Conservation (phyloP, 2,329 filamentous ascomycete genomes). For the Chaetomium sp. region DNA sequence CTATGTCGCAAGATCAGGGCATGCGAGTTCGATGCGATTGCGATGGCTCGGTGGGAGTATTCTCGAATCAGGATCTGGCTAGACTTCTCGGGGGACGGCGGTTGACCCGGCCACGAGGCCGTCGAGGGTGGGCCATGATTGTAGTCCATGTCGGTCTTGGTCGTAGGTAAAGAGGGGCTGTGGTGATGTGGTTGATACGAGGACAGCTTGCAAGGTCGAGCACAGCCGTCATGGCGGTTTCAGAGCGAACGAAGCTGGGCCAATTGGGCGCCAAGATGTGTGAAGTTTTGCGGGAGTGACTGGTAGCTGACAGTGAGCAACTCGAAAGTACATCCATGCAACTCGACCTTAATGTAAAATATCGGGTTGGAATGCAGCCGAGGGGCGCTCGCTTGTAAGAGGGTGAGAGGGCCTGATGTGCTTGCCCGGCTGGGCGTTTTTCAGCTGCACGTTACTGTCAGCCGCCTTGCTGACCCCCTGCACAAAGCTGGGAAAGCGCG, state of each 20-base stretch:
- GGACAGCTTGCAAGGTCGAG: conserved; percentile 6
- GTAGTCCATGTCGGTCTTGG: conserved; percentile 50
- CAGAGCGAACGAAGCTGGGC: not conserved
- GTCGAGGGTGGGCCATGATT: conserved; percentile 41
- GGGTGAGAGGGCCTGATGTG: conserved; percentile 9
- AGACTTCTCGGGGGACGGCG: conserved; percentile 58
- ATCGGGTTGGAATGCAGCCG: conserved; percentile 5
- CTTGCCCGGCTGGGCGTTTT: conserved; percentile 18
- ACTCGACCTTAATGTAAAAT: not conserved
- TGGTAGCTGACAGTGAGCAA: not conserved
- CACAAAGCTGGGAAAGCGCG: not conserved
- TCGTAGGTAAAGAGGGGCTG: conserved; percentile 16
- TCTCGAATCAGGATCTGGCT: conserved; percentile 85
- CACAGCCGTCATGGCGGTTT: conserved; percentile 29
- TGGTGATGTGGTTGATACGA: conserved; percentile 14
- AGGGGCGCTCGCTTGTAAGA: not conserved
- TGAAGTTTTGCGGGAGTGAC: not conserved
- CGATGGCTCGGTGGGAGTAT: conserved; percentile 82
- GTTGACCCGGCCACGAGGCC: conserved; percentile 49
- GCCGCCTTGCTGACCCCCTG: conserved; percentile 13
- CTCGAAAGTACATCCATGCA: not conserved
- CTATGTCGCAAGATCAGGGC: conserved; percentile 84
- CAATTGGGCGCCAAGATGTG: not conserved
- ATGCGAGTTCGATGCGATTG: conserved; percentile 76
- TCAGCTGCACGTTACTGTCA: conserved; percentile 20